Conservation (phyloP, 2,329 filamentous ascomycete species). For the Fusarium haematococcum region DNA sequence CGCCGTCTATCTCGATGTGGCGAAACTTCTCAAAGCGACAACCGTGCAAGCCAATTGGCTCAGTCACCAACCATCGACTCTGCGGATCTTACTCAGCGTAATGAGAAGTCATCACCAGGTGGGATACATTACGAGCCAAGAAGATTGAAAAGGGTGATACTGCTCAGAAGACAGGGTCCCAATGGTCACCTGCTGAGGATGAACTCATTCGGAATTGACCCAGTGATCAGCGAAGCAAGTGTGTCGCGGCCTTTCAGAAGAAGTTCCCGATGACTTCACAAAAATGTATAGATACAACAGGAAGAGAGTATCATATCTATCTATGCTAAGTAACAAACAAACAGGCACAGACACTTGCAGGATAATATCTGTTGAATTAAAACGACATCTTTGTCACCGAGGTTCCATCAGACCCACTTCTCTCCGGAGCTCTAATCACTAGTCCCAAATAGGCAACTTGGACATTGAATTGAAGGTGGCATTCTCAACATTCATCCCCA, state of each 20-base stretch:
- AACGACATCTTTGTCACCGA: neutral
- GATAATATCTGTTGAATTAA: neutral
- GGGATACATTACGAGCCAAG: too few relatives aligned
- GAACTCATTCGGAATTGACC: neutral
- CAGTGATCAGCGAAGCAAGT: too few relatives aligned
- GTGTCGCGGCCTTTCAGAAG: neutral
- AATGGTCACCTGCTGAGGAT: neutral
- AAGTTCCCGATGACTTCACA: neutral
- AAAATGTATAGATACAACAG: too few relatives aligned
- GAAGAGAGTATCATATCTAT: too few relatives aligned
- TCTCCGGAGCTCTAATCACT: slow-evolving; percentile 11
- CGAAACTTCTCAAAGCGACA: neutral
- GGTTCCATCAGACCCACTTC: neutral
- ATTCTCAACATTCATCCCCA: slow-evolving; percentile 37
- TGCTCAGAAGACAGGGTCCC: too few relatives aligned
- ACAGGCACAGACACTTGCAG: too few relatives aligned
- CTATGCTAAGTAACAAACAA: too few relatives aligned
- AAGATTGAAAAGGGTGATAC: too few relatives aligned
- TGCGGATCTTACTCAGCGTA: neutral
- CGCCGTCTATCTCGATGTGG: slow-evolving; percentile 1
- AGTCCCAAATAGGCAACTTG: slow-evolving; percentile 28
- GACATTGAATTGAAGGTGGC: slow-evolving; percentile 22
- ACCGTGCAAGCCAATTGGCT: too few relatives aligned
- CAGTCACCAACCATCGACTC: too few relatives aligned
- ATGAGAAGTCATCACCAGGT: neutral